Evolutionary conservation across 139 green algal genomes (phyloP), one percentile per base, ranked within the genome.

Genomic region (Chlorella sorokiniana): DNA sequence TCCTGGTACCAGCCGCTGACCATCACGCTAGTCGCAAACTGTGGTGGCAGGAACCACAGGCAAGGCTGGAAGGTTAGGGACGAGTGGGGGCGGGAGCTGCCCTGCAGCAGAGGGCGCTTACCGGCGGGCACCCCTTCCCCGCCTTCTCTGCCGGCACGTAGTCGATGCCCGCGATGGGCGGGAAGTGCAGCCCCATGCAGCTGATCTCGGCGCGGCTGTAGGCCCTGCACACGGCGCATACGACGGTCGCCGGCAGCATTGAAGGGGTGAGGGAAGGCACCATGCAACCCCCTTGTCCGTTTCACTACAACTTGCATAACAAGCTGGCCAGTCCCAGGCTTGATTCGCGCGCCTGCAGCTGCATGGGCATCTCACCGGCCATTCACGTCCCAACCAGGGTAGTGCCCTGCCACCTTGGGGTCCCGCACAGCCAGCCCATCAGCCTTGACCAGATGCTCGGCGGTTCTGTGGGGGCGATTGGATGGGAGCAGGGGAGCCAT

Each of bases 1-100:
- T 93, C 89, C 40, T 89, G 65, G 44, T 93, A 93, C 52, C 67
- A 85, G 10, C 89, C 89, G 56, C 71, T 78, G 31, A 82, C 77
- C 65, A 91, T 81, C 4, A 92, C 79, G 35, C 69, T 85, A 31
- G 63, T 81, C 14, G 86, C 88, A 81, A 89, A 87, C 64, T 79
- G 61, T 41, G 76, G 25, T 5, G 25, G 22, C 5, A 3, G 22
- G 3, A 18, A 2, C 4, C 4, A 25, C 25, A 20, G 6, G 40
- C 35, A 56, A 25, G 40, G 40, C n/a, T n/a, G 14, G 44, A 41
- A 14, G 44, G 11, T 44, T 27, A n/a, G n/a, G n/a, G n/a, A n/a
- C n/a, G n/a, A n/a, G n/a, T n/a, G n/a, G n/a, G n/a, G n/a, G n/a
- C n/a, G n/a, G n/a, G n/a, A 31, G 8, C 8, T 68, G 61, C 20